Conservation (phyloP, 148 eudicot genomes). For the Diospyros lotus region DNA sequence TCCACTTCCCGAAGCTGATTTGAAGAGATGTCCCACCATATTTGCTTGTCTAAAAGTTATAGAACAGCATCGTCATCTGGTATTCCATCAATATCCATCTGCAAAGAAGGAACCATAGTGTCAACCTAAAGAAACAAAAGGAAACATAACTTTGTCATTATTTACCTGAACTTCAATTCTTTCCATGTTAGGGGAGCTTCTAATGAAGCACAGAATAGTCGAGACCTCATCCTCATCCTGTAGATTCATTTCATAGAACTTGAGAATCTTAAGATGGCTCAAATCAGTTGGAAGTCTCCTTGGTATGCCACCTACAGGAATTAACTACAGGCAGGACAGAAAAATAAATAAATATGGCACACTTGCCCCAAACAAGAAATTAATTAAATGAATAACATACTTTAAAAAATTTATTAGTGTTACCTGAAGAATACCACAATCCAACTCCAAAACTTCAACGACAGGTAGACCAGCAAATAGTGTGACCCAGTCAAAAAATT, state of each 20-base stretch:
- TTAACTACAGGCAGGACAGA: background rate
- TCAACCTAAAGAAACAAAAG: background rate
- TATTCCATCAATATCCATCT: background rate
- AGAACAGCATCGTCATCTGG: no score
- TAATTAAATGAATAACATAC: no score
- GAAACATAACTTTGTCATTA: background rate
- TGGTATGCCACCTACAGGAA: background rate
- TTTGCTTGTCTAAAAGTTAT: background rate
- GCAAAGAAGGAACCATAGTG: background rate
- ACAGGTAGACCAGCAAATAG: no score
- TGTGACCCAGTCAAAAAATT: no score
- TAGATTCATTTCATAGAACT: background rate
- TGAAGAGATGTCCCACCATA: background rate
- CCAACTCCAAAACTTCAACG: no score
- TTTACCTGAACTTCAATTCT: background rate
- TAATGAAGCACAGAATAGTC: background rate
- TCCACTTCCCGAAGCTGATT: constrained; percentile 9
- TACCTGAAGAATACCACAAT: background rate
- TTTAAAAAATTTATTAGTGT: background rate
- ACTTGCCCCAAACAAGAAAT: background rate
- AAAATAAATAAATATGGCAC: background rate
- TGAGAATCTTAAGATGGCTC: background rate
- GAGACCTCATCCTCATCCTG: background rate
- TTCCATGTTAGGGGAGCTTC: constrained; percentile 13
- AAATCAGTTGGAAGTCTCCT: background rate